Base-by-base conservation (phyloP, 345 rosid species). In the Linum usitatissimum region DNA sequence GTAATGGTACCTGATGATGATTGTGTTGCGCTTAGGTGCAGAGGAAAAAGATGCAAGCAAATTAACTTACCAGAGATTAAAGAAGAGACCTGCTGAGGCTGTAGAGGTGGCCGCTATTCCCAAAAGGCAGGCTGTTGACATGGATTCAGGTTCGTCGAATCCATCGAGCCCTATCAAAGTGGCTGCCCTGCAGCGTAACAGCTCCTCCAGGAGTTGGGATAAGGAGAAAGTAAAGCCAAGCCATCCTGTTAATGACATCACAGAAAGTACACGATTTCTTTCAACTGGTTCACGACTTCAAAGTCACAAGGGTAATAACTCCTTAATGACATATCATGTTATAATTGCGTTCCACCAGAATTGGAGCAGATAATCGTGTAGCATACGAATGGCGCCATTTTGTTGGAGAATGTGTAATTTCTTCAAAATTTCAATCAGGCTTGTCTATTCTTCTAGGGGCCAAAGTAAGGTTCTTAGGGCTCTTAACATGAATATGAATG, bases 111-210 rank as follows among this genome's bases (percentile, higher is more conserved):
- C 81, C 49, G 73, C 74, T 9, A 73, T 75, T 62, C 62, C 80
- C 19, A 85, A 84, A 74, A 86, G 81, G 75, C 95, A 63, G 74
- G 86, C 76, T 57, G 62, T 79, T 70, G 95, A 84, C 69, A 64
- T 71, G 68, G 69, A 78, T 64, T 70, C 78, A 36, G 89, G 82
- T 75, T 81, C 93, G 34, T 84, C 89, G 28, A 86, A 83, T 71
- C 78, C 79, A 61, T 73, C 85, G 61, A 57, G 82, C 71, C 79
- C 83, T 15, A 65, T 75, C 60, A 81, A 73, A 79, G 36, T 65
- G 48, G 67, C 80, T 73, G 67, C 71, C 30, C 65, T 85, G 64
- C 82, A 95, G 57, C 75, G 73, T 10, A 69, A 68, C 58, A 68
- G 64, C 61, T 68, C 77, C 30, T 73, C 58, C 48, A 73, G 61